Base-by-base conservation (phyloP, 2,329 filamentous ascomycete species). In the Penicillium sp. region DNA sequence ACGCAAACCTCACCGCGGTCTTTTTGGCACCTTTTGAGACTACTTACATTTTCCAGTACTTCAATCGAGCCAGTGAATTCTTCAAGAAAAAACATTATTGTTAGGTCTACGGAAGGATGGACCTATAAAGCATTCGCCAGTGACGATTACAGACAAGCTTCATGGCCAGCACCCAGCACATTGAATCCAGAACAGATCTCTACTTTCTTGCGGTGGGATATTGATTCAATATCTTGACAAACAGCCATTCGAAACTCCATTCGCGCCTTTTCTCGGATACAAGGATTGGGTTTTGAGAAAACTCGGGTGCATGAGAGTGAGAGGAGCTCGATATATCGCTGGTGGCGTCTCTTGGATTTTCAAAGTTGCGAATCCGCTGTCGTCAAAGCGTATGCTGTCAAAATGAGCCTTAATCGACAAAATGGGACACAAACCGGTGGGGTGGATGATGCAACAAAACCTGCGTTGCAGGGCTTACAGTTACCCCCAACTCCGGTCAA, bases 331-430 rank as follows among this genome's bases (percentile, higher is more conserved):
- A 35, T 9, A 35, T 14, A 6, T 37, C 19, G n/a, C 14, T 19
- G 29, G 46, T 33, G 10, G 35, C 35, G 13, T 31, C 8, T 21
- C 26, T 42, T 43, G 31, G 16, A 8, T 44, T 43, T 16, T 43
- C 35, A 13, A 35, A 9, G 21, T n/a, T 51, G 16, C 14, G 19
- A 43, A 49, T 27, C 26, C 27, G n/a, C 48, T 16, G 7, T 39
- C 26, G 45, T 43, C 46, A 37, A 61, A 54, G 54, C 43, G 51
- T 51, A 58, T 57, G 49, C 46, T 24, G 27, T 50, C 62, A 68
- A 62, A 53, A 75, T 75, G 73, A 74, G 71, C 58, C 61, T 74
- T 54, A 64, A 75, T 65, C 71, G 69, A 45, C 69, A 73, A 49
- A 52, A 73, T 57, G 55, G 58, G 39, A 52, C 57, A 48, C 62